Conservation (phyloP, 2,329 filamentous ascomycete genomes). For the Neonectria hederae region DNA sequence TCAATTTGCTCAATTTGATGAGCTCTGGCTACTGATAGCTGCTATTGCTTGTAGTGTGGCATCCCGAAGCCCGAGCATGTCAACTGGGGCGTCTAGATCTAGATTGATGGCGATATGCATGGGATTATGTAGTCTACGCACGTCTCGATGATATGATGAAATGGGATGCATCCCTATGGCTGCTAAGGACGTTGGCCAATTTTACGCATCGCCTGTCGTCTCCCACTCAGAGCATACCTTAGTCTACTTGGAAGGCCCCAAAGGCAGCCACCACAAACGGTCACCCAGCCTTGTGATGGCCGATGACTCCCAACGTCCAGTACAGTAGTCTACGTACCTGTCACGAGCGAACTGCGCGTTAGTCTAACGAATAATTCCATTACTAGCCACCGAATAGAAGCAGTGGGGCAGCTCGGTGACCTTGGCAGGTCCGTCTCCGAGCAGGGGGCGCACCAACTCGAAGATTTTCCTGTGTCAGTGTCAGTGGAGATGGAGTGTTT, state of each 20-base stretch:
- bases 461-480: not conserved
- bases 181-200: conserved; percentile 17
- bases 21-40: not conserved
- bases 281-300: not conserved
- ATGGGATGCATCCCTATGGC: conserved; percentile 1
- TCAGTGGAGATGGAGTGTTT: not conserved
- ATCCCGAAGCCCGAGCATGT: conserved; percentile 16
- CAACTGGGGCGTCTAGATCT: conserved; percentile 1
- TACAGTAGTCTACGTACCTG: not conserved
- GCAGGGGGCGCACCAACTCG: not conserved
- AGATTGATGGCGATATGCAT: conserved; percentile 6
- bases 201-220: conserved; percentile 13
- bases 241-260: not conserved
- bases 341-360: not conserved
- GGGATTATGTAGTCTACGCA: conserved; percentile 1
- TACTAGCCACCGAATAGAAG: not conserved
- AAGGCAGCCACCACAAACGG: conserved; percentile 4
- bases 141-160: not conserved
- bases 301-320: not conserved
- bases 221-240: conserved; percentile 17
- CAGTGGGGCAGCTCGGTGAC: not conserved
- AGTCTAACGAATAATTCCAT: not conserved
- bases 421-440: not conserved
- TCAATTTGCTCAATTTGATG: conserved; percentile 12
- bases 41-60: conserved; percentile 1